phyloP scores from a whole-genome alignment of 192 early-diverging fungal genomes.

The Coemansia sp. region DNA sequence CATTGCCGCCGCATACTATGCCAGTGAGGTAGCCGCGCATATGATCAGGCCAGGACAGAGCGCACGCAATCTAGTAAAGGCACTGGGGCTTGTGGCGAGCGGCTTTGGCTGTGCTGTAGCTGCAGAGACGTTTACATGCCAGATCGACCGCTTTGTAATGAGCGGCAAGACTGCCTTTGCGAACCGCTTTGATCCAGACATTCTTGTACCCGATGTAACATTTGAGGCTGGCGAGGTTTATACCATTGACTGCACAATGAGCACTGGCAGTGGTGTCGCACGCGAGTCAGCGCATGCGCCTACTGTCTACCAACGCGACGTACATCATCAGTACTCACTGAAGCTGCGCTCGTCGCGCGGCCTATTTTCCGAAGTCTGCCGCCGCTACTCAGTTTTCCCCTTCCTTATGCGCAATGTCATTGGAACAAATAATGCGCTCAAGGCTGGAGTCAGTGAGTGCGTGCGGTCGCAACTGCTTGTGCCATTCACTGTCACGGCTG shows the following conservation, averaged over 20 bases:
- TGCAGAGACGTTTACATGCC: constrained; percentile 63
- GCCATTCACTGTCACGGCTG: constrained; percentile 62
- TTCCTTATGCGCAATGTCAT: constrained; percentile 61
- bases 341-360: constrained; percentile 63
- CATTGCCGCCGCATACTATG: constrained; percentile 78
- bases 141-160: constrained; percentile 74
- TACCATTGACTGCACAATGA: constrained; percentile 68
- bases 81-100: constrained; percentile 56
- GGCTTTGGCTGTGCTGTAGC: constrained; percentile 70
- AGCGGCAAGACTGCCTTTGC: constrained; percentile 62
- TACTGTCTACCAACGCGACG: constrained; percentile 70
- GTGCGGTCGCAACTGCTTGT: constrained; percentile 63
- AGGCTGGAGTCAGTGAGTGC: constrained; percentile 70
- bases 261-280: constrained; percentile 61
- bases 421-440: constrained; percentile 28
- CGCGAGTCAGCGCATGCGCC: constrained; percentile 58
- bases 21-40: constrained; percentile 77
- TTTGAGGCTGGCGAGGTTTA: constrained; percentile 73
- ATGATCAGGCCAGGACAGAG: constrained; percentile 74
- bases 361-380: constrained; percentile 64
- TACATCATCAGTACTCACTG: constrained; percentile 68
- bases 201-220: constrained; percentile 62
- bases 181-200: constrained; percentile 61
- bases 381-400: constrained; percentile 70
- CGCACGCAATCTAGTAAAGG: constrained; percentile 59